Percentiles rank a stretch among this genome's conserved stretches.
These are phyloP conservation scores for Cucurbita ficifolia DNA, from an alignment of 306 rosid genomes.

Conservation along the genomic window DNA sequence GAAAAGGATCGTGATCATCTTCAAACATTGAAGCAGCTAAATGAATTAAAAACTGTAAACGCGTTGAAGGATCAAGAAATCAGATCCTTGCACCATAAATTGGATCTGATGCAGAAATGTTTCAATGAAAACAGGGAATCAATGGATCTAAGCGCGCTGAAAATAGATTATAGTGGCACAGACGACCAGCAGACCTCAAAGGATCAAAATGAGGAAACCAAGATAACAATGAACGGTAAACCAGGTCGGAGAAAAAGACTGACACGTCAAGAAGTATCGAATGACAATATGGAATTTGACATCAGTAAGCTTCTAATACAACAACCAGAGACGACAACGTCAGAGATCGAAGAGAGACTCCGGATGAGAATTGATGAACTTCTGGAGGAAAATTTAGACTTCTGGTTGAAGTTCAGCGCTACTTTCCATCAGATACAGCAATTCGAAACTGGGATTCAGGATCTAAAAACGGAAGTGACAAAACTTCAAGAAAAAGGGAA, in stretches of 20 bases:
- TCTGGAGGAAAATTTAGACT: constrained; percentile 74
- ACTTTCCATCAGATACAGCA: constrained; percentile 55
- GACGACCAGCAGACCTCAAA: neutral
- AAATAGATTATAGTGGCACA: constrained; percentile 11
- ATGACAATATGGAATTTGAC: constrained; percentile 1
- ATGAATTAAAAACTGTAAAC: constrained; percentile 44
- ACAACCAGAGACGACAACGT: constrained; percentile 18
- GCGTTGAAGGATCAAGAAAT: constrained; percentile 75
- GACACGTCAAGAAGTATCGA: neutral
- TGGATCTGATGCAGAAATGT: constrained; percentile 42
- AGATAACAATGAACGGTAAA: neutral
- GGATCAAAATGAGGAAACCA: neutral
- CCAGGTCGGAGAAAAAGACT: neutral
- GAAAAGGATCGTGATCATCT: constrained; percentile 24
- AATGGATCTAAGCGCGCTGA: constrained; percentile 16
- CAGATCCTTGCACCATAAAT: constrained; percentile 45
- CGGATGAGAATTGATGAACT: constrained; percentile 58
- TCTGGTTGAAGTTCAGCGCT: constrained; percentile 78
- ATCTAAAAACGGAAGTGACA: constrained; percentile 38
- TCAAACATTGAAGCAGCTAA: constrained; percentile 38
- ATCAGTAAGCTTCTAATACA: constrained; percentile 19
- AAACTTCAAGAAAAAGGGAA: constrained; percentile 36
- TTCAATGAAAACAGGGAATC: constrained; percentile 29
- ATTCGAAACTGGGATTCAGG: constrained; percentile 48
- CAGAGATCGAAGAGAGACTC: constrained; percentile 54